Evolutionary conservation across 495 filamentous ascomycete species (phyloP).

Genomic region (Thermothielavioides terrestris): DNA sequence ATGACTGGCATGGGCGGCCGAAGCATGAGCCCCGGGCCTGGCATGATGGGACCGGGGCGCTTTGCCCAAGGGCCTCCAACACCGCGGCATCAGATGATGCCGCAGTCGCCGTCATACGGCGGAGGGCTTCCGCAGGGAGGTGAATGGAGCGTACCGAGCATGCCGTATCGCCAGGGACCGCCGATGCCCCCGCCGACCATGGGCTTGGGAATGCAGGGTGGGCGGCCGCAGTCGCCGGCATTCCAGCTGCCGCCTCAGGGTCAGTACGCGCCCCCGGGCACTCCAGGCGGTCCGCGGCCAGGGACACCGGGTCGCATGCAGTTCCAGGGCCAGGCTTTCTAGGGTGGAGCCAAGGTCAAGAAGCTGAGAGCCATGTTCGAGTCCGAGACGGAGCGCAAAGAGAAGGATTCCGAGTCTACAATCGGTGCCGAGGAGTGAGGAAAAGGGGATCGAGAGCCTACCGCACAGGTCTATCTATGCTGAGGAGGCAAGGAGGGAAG

Average conservation of each 20-base stretch:
- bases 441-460: too few species aligned
- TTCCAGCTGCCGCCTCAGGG: slow-evolving; percentile 26
- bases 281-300: slow-evolving; percentile 13
- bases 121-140: slow-evolving; percentile 1
- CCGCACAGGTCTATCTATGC: too few species aligned
- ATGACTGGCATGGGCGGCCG: slow-evolving; percentile 13
- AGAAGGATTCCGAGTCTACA: not conserved
- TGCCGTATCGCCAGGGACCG: slow-evolving; percentile 2
- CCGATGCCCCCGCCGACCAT: slow-evolving; percentile 13
- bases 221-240: slow-evolving; percentile 20
- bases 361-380: slow-evolving; percentile 16
- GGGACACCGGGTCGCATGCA: slow-evolving; percentile 25
- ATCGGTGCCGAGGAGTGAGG: too few species aligned
- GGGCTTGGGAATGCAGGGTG: slow-evolving; percentile 22
- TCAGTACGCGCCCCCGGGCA: slow-evolving; percentile 21
- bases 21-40: slow-evolving; percentile 16
- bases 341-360: slow-evolving; percentile 12
- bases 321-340: slow-evolving; percentile 37
- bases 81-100: slow-evolving; percentile 14
- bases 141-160: slow-evolving; percentile 17
- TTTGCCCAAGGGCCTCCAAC: slow-evolving; percentile 6
- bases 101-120: slow-evolving; percentile 8
- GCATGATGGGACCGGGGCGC: slow-evolving; percentile 10
- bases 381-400: not conserved
- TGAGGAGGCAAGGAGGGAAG: too few species aligned